These are phyloP conservation scores for Beta corolliflora DNA, from an alignment of 179 eudicot genomes.

Conservation along the genomic window DNA sequence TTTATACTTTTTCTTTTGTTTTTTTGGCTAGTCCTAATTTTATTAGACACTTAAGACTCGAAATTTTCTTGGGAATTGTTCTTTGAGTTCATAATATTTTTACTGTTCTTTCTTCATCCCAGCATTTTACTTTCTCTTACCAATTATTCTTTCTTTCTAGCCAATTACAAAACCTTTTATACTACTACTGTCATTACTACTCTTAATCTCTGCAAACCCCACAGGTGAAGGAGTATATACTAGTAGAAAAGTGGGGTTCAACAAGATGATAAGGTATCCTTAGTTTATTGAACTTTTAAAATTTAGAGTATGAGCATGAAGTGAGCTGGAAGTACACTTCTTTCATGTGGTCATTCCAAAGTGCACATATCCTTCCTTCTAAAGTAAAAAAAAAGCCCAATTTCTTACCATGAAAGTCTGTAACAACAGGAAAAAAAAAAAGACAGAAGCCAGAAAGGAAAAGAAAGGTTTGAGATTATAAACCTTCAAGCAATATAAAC, in stretches of 20 bases:
- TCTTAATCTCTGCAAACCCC: no score
- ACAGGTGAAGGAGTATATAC: not conserved
- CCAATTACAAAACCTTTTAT: no score
- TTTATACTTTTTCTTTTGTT: no score
- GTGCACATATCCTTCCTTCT: not conserved
- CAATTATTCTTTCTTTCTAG: no score
- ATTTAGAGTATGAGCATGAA: not conserved
- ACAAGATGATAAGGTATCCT: not conserved
- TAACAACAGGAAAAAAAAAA: no score
- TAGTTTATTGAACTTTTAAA: not conserved
- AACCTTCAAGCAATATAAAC: conserved; percentile 13
- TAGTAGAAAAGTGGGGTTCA: not conserved
- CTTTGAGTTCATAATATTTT: no score
- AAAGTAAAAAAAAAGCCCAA: not conserved
- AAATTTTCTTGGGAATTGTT: no score
- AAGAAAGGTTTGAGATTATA: not conserved
- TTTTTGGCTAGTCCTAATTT: no score
- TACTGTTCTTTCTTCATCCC: no score
- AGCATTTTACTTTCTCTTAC: no score
- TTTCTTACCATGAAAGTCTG: not conserved
- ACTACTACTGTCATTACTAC: no score
- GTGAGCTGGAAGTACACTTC: not conserved
- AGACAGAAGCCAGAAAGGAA: not conserved
- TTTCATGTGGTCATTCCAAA: not conserved
- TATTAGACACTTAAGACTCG: no score